Conservation (phyloP, 768 basidiomycete genomes). For the Hypholoma fasciculare region DNA sequence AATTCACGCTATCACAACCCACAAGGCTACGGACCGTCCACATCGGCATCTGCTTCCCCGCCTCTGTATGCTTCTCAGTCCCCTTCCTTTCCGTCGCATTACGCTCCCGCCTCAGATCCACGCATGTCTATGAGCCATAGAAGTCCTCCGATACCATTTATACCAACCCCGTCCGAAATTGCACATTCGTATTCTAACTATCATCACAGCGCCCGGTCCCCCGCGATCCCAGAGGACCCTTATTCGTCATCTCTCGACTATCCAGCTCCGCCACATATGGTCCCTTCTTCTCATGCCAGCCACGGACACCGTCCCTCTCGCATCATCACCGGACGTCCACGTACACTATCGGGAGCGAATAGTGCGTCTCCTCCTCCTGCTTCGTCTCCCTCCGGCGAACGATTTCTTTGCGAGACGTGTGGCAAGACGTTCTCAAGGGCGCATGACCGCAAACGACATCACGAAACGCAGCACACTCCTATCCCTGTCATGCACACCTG, state of each 20-base stretch:
- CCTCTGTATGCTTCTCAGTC: conserved; percentile 17
- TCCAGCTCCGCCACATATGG: conserved; percentile 25
- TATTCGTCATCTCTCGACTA: conserved; percentile 27
- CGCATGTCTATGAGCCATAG: conserved; percentile 18
- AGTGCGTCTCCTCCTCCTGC: conserved; percentile 34
- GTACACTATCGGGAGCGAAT: conserved; percentile 32
- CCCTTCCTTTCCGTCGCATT: conserved; percentile 19
- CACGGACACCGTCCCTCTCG: conserved; percentile 33
- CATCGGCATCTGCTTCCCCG: conserved; percentile 15
- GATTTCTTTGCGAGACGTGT: conserved; percentile 73
- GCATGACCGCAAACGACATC: conserved; percentile 82
- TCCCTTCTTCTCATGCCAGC: conserved; percentile 27
- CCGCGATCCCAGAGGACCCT: conserved; percentile 19
- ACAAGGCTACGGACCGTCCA: conserved; percentile 20
- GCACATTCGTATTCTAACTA: conserved; percentile 31
- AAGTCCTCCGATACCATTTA: conserved; percentile 24
- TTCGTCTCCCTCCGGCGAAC: conserved; percentile 52
- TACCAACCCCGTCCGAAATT: conserved; percentile 35
- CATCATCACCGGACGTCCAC: conserved; percentile 41
- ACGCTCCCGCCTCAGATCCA: conserved; percentile 21
- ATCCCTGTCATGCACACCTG: conserved; percentile 69
- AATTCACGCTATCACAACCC: conserved; percentile 23
- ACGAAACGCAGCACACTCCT: conserved; percentile 72
- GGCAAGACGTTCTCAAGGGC: conserved; percentile 79
- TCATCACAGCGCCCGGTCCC: conserved; percentile 22